Percentiles rank a stretch among this genome's conserved stretches.
Evolutionary conservation across 2,329 filamentous ascomycete genomes (phyloP).

Genomic region (Cordyceps pruinosa): DNA sequence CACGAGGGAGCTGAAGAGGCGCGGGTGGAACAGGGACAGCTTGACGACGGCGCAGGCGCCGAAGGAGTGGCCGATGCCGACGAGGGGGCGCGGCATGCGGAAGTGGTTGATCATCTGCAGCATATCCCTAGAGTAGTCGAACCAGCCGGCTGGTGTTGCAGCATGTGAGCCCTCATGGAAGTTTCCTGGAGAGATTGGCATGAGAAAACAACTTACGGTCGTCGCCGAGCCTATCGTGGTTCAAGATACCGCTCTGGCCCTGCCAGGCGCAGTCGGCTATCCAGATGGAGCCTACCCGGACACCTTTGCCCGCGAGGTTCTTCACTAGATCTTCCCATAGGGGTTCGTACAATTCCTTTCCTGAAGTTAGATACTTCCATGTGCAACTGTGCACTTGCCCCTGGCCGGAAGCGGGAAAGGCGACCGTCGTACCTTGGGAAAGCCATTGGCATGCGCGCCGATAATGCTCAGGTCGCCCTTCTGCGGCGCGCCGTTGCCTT

Average conservation of each 20-base stretch:
- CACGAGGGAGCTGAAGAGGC: constrained; percentile 67
- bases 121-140: constrained; percentile 78
- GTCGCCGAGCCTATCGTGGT: constrained; percentile 70
- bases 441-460: constrained; percentile 83
- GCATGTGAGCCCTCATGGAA: neutral
- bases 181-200: neutral
- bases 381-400: too few relatives aligned
- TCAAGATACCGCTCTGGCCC: constrained; percentile 70
- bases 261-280: constrained; percentile 86
- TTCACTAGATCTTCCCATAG: constrained; percentile 77
- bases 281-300: constrained; percentile 77
- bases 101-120: constrained; percentile 81
- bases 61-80: constrained; percentile 87
- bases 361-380: neutral
- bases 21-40: constrained; percentile 69
- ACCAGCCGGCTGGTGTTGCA: constrained; percentile 62
- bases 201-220: constrained; percentile 55
- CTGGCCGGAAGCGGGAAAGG: neutral
- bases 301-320: constrained; percentile 48
- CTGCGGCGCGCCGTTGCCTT: constrained; percentile 59
- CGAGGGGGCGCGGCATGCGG: constrained; percentile 68
- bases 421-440: constrained; percentile 62
- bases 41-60: constrained; percentile 69
- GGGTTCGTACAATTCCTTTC: constrained; percentile 82
- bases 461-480: constrained; percentile 80